Conservation (phyloP, 1,284 basidiomycete species). For the Rhodofomes roseus region DNA sequence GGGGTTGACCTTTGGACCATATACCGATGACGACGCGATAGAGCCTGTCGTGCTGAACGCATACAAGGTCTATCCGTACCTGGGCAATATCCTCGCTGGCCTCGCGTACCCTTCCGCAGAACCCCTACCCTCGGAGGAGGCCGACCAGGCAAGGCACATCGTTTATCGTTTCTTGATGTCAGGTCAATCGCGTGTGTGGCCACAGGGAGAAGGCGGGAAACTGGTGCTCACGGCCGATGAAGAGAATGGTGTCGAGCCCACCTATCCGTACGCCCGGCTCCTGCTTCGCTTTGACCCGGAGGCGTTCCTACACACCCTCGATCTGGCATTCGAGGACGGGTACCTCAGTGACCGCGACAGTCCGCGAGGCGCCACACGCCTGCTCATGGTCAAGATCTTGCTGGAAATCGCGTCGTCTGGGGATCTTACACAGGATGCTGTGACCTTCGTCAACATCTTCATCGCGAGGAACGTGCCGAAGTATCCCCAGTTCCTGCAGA, state of each 20-base stretch:
- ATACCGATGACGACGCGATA: slow-evolving; percentile 39
- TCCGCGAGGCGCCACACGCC: slow-evolving; percentile 64
- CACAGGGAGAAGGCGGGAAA: slow-evolving; percentile 63
- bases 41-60: slow-evolving; percentile 71
- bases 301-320: slow-evolving; percentile 90
- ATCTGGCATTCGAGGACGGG: slow-evolving; percentile 92
- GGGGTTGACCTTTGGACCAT: slow-evolving; percentile 24
- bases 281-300: slow-evolving; percentile 91
- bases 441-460: slow-evolving; percentile 91
- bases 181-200: slow-evolving; percentile 80
- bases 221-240: slow-evolving; percentile 72
- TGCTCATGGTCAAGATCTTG: slow-evolving; percentile 82
- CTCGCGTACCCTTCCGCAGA: slow-evolving; percentile 85
- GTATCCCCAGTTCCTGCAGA: slow-evolving; percentile 86
- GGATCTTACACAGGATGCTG: slow-evolving; percentile 56
- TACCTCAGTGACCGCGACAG: slow-evolving; percentile 75
- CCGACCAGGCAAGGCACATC: slow-evolving; percentile 61
- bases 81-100: slow-evolving; percentile 85
- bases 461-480: slow-evolving; percentile 96
- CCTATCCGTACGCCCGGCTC: slow-evolving; percentile 87
- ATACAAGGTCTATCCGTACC: slow-evolving; percentile 91
- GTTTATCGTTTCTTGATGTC: slow-evolving; percentile 84
- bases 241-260: slow-evolving; percentile 68
- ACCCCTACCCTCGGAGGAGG: slow-evolving; percentile 61
- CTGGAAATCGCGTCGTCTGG: slow-evolving; percentile 71